These are phyloP conservation scores for Hyphodiscus hymeniophilus DNA, from an alignment of 495 filamentous ascomycete genomes.

Conservation along the genomic window DNA sequence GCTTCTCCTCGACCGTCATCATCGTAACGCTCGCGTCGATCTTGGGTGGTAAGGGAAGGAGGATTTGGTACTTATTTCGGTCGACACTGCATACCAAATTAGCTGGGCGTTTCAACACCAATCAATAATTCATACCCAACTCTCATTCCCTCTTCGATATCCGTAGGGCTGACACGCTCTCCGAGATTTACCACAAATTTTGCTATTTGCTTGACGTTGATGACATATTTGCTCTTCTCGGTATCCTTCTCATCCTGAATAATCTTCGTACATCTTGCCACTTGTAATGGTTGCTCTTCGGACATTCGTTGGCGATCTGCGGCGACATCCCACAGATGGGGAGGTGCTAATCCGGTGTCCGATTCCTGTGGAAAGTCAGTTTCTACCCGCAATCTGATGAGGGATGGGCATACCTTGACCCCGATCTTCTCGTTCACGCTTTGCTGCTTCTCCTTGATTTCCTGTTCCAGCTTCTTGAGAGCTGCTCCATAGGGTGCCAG, in stretches of 20 bases:
- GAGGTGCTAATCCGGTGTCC: constrained; percentile 94
- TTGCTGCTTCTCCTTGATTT: constrained; percentile 95
- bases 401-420: constrained; percentile 33
- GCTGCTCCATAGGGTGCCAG: constrained; percentile 89
- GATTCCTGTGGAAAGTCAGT: constrained; percentile 59
- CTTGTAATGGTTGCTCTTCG: constrained; percentile 95
- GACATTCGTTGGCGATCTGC: constrained; percentile 96
- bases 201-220: constrained; percentile 99
- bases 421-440: constrained; percentile 98
- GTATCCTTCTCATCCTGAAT: constrained; percentile 94
- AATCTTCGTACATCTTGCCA: constrained; percentile 97
- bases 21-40: constrained; percentile 99
- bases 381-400: not conserved
- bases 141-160: constrained; percentile 99
- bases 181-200: constrained; percentile 99
- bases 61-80: constrained; percentile 97
- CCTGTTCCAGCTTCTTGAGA: constrained; percentile 91
- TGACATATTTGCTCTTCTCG: constrained; percentile 99
- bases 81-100: constrained; percentile 56
- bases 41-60: constrained; percentile 94
- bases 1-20: constrained; percentile 99
- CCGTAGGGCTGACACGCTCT: constrained; percentile 92
- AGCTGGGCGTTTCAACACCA: constrained; percentile 11
- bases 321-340: constrained; percentile 97
- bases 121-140: constrained; percentile 69